Percentiles rank a stretch among this genome's conserved stretches.
Conservation (phyloP, 257 asterid species). For the Solanum chiquidenum region DNA sequence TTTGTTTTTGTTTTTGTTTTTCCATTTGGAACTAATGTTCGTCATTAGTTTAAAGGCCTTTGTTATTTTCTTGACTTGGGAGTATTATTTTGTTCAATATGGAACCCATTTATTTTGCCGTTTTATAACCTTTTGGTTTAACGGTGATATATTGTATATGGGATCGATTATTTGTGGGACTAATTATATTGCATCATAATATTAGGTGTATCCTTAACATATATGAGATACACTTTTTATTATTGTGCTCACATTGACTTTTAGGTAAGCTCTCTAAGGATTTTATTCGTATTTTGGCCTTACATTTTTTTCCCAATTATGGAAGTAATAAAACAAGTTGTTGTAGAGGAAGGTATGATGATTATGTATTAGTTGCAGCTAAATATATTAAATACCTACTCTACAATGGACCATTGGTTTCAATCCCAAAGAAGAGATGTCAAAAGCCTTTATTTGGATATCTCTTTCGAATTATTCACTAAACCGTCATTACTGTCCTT, state of each 20-base stretch:
- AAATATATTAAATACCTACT: background rate
- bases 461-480: no score
- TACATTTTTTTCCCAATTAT: no score
- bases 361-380: background rate
- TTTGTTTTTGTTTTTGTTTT: background rate
- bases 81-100: background rate
- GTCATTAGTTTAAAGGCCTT: background rate
- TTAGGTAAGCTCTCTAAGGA: background rate
- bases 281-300: background rate
- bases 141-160: background rate
- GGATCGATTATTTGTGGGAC: background rate
- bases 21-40: background rate
- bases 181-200: background rate
- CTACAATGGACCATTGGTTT: background rate
- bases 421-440: no score
- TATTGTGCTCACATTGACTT: background rate
- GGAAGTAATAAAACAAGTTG: background rate
- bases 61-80: background rate
- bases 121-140: background rate
- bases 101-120: background rate
- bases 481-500: no score
- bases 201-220: background rate
- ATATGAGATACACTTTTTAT: background rate
- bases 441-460: no score
- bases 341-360: background rate